Conservation (phyloP, 768 basidiomycete species). For the Lactarius sanguifluus region DNA sequence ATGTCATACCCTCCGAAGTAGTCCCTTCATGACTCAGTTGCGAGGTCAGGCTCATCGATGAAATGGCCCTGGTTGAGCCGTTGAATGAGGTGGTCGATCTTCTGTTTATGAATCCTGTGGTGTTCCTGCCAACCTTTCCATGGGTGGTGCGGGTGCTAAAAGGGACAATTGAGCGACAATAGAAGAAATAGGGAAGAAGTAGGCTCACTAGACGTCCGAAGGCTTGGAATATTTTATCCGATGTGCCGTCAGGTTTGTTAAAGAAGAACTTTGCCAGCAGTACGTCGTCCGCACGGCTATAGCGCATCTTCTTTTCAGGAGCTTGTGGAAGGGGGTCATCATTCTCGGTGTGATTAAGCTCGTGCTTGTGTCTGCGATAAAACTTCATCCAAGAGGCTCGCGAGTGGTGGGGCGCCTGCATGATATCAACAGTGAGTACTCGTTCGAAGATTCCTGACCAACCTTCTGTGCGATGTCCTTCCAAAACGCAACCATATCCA, state of each 20-base stretch:
- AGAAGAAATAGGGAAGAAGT: conserved; percentile 3
- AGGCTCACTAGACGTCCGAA: conserved; percentile 66
- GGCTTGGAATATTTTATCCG: conserved; percentile 79
- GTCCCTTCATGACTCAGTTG: conserved; percentile 21
- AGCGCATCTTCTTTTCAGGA: conserved; percentile 87
- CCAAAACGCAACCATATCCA: conserved; percentile 79
- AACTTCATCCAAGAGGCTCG: conserved; percentile 95
- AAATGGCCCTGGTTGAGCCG: conserved; percentile 58
- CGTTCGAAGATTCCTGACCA: conserved; percentile 23
- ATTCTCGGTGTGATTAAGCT: conserved; percentile 61
- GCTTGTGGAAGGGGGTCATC: conserved; percentile 72
- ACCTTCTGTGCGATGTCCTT: conserved; percentile 74
- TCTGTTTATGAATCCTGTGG: conserved; percentile 82
- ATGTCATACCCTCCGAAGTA: background rate
- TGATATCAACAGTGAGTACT: background rate
- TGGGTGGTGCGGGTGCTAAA: conserved; percentile 81
- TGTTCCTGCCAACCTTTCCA: conserved; percentile 97
- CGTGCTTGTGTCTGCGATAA: conserved; percentile 86
- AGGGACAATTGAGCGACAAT: conserved; percentile 4
- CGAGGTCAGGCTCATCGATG: conserved; percentile 38
- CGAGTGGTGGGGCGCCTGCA: conserved; percentile 83
- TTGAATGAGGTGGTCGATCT: conserved; percentile 78
- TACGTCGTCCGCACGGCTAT: conserved; percentile 76
- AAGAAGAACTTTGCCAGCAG: conserved; percentile 74
- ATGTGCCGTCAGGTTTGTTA: conserved; percentile 74